Evolutionary conservation across 108 stramenopile genomes (phyloP).

Genomic region (Nitzschia palea): DNA sequence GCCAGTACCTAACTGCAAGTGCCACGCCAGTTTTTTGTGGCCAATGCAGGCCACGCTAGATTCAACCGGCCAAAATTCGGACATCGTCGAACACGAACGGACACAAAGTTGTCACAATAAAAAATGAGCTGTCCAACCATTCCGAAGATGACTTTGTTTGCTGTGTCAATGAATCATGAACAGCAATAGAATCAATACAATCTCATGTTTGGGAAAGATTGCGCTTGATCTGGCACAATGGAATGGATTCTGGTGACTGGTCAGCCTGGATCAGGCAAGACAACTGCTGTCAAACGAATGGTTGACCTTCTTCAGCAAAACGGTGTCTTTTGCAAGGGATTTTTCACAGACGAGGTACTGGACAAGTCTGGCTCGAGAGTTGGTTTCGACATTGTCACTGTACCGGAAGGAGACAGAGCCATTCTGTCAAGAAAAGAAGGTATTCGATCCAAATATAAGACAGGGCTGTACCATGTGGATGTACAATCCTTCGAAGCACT

Average conservation of each 20-base stretch:
- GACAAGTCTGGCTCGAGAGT: slow-evolving; percentile 4
- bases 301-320: slow-evolving; percentile 3
- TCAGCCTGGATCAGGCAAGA: slow-evolving; percentile 27
- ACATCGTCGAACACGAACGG: too few species aligned
- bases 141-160: too few species aligned
- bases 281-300: slow-evolving; percentile 24
- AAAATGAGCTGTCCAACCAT: too few species aligned
- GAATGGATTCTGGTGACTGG: slow-evolving; percentile 31
- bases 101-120: too few species aligned
- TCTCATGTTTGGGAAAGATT: too few species aligned
- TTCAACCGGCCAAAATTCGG: too few species aligned
- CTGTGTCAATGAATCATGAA: too few species aligned
- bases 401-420: slow-evolving; percentile 18
- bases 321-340: slow-evolving; percentile 12
- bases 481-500: slow-evolving; percentile 26
- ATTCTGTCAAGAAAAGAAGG: slow-evolving; percentile 21
- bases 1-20: too few species aligned
- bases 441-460: slow-evolving; percentile 14
- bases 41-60: too few species aligned
- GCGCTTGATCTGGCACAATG: too few species aligned
- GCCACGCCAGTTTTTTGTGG: too few species aligned
- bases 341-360: slow-evolving; percentile 30
- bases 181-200: too few species aligned
- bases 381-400: slow-evolving; percentile 31
- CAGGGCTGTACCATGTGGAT: slow-evolving; percentile 31